These are phyloP conservation scores for Jackrogersella multiformis DNA, from an alignment of 495 filamentous ascomycete species.

Conservation along the genomic window DNA sequence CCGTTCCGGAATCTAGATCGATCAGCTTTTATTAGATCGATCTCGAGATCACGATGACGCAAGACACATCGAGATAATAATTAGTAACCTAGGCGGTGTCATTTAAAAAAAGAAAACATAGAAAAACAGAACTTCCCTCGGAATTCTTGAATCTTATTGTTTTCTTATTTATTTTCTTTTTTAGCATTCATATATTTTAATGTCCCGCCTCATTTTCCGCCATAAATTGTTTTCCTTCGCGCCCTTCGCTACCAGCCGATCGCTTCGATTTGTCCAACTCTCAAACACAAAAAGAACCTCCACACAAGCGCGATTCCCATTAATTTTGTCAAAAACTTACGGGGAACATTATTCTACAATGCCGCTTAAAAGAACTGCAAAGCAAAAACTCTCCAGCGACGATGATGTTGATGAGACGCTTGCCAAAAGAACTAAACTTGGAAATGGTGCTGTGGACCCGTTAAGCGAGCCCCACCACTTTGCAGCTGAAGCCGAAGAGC, in stretches of 20 bases:
- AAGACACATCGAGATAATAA: conserved; percentile 20
- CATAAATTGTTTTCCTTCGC: background rate
- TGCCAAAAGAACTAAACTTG: conserved; percentile 41
- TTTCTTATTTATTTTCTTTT: background rate
- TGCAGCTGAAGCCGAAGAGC: conserved; percentile 63
- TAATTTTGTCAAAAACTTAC: background rate
- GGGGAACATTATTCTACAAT: conserved; percentile 10
- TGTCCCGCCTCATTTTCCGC: background rate
- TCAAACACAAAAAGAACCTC: background rate
- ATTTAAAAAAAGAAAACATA: background rate
- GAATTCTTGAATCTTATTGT: background rate
- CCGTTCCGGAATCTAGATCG: conserved; percentile 10
- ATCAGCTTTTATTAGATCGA: conserved; percentile 21
- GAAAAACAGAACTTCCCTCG: background rate
- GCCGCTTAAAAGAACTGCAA: conserved; percentile 32
- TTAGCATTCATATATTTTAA: background rate
- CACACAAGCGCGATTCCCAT: background rate
- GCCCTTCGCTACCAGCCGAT: background rate
- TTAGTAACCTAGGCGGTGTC: background rate
- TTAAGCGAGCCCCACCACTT: conserved; percentile 54
- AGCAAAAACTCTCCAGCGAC: conserved; percentile 33
- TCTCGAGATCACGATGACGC: conserved; percentile 26
- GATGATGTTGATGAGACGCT: conserved; percentile 9
- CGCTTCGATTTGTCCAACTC: background rate
- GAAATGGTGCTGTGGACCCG: conserved; percentile 35